Evolutionary conservation across 225 moss, liverwort and hornwort genomes (phyloP), one percentile per base, ranked within the genome.

Genomic region (Polytrichum formosum): DNA sequence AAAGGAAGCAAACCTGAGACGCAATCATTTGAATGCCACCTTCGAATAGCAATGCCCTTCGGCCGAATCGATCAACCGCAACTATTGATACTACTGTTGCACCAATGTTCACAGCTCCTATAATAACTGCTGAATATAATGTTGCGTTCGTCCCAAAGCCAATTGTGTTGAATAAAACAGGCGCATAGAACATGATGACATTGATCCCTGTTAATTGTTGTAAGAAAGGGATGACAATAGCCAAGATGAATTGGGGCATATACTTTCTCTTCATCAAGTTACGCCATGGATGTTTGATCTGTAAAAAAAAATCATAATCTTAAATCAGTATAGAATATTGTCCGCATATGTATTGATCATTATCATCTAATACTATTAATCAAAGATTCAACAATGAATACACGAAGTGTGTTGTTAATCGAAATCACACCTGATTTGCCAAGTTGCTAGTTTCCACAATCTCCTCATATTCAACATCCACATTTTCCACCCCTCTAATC

Each of bases 171-270:
- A 94, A 94, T 2, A 91, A 22, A 0, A 88, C 77, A 0, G 81
- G 85, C 4, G 90, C 84, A 0, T 93, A 90, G 26, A 85, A 93
- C 28, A 80, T 93, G 1, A 91, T 66, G 0, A 88, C 84, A 27
- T 90, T 91, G n/a, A 75, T 91, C 66, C 88, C 83, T 26, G 62
- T 78, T 0, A 94, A 61, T 79, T 94, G 91, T 63, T 94, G 90
- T 30, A 90, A 88, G 0, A 84, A 46, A 5, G 81, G 88, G 59
- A 91, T 78, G 26, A 80, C 26, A 26, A 90, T 2, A 0, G 81
- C 84, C 69, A 90, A 25, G 1, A 86, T 55, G 20, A 94, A 61
- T 71, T 90, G 91, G 0, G 83, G 90, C 4, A 83, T 27, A 56
- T 91, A 83, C 6, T 64, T 70, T 21, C 70, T 72, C 23, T 22